Evolutionary conservation across 208 protist genomes (phyloP).

Genomic region (Trypanosoma congolense): DNA sequence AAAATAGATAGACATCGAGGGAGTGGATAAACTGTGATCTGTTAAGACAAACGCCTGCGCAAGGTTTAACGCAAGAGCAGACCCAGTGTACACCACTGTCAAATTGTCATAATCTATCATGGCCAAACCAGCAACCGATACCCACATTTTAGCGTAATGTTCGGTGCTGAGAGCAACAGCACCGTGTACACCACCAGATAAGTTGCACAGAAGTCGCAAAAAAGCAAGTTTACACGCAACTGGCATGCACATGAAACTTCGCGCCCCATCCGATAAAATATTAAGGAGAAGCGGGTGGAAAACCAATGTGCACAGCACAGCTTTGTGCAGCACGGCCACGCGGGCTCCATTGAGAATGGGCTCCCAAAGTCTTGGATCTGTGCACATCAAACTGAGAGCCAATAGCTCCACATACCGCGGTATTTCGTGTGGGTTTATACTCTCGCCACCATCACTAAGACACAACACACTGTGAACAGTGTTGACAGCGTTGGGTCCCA

Average conservation of each 20-base stretch:
- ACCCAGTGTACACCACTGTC: slow-evolving; percentile 64
- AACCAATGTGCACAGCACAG: slow-evolving; percentile 31
- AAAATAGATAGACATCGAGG: background rate
- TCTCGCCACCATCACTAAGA: slow-evolving; percentile 34
- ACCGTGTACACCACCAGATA: slow-evolving; percentile 43
- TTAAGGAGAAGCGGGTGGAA: slow-evolving; percentile 46
- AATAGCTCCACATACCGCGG: slow-evolving; percentile 49
- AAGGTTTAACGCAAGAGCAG: slow-evolving; percentile 69
- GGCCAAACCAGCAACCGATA: slow-evolving; percentile 52
- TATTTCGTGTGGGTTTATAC: slow-evolving; percentile 24
- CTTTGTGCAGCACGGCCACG: slow-evolving; percentile 62
- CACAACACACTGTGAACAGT: slow-evolving; percentile 3
- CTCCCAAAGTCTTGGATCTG: slow-evolving; percentile 46
- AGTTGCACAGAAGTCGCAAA: slow-evolving; percentile 72
- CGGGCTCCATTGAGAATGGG: slow-evolving; percentile 69
- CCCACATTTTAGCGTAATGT: slow-evolving; percentile 39
- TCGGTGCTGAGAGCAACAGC: slow-evolving; percentile 42
- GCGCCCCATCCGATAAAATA: slow-evolving; percentile 33
- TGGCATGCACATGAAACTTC: slow-evolving; percentile 56
- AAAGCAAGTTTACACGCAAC: slow-evolving; percentile 54
- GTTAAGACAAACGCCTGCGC: slow-evolving; percentile 34
- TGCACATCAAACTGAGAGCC: slow-evolving; percentile 33
- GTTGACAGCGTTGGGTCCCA: slow-evolving; percentile 15
- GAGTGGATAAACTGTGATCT: background rate
- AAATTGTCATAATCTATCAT: slow-evolving; percentile 43